Percentiles rank a stretch among this genome's conserved stretches.
Evolutionary conservation across 2,329 filamentous ascomycete species (phyloP).

Genomic region (Coniochaeta hoffmannii): DNA sequence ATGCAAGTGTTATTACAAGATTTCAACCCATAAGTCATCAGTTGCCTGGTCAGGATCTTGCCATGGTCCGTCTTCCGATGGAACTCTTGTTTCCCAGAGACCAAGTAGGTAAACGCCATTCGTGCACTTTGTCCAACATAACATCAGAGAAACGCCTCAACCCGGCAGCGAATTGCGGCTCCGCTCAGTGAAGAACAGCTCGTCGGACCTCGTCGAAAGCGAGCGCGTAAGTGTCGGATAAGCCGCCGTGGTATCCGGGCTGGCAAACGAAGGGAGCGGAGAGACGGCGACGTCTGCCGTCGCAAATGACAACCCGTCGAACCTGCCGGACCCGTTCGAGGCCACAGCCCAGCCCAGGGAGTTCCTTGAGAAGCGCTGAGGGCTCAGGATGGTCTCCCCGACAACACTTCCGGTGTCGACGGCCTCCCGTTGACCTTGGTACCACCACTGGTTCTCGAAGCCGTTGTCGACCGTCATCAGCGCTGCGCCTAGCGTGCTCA

Average conservation of each 20-base stretch:
- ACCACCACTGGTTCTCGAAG: slow-evolving; percentile 52
- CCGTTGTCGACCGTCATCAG: slow-evolving; percentile 52
- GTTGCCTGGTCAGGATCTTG: background rate
- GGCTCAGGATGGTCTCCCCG: background rate
- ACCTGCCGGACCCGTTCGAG: slow-evolving; percentile 5
- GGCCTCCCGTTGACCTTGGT: slow-evolving; percentile 32
- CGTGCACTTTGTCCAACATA: background rate
- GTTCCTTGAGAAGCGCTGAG: slow-evolving; percentile 7
- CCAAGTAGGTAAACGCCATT: background rate
- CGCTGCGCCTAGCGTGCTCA: slow-evolving; percentile 42
- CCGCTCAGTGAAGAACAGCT: slow-evolving; percentile 24
- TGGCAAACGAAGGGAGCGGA: slow-evolving; percentile 26
- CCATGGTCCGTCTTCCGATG: background rate
- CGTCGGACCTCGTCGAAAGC: slow-evolving; percentile 33
- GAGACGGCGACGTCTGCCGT: slow-evolving; percentile 22
- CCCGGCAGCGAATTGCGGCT: background rate
- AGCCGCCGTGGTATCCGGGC: slow-evolving; percentile 14
- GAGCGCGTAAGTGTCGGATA: slow-evolving; percentile 21
- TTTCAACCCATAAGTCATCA: background rate
- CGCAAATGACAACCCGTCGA: background rate
- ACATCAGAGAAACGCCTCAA: background rate
- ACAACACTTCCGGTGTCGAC: slow-evolving; percentile 1
- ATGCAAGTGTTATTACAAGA: background rate
- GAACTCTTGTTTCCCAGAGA: background rate
- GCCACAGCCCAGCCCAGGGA: slow-evolving; percentile 22